Conservation (phyloP, 805 yeast genomes). For the Barnettozyma pratensis region DNA sequence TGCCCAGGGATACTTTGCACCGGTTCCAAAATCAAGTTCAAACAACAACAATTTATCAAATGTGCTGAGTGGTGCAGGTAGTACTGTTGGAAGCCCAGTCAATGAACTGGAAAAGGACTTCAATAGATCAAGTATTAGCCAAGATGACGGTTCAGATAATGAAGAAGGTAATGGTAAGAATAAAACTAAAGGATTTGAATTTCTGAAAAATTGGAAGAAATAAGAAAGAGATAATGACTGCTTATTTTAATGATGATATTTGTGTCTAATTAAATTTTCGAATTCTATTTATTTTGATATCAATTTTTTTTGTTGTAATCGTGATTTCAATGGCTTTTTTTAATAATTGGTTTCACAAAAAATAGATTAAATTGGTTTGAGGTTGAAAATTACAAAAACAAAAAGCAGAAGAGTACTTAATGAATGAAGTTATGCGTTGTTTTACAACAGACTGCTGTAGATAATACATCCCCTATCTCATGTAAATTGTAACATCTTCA, state of each 20-base stretch:
- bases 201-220: conserved; percentile 24
- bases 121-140: conserved; percentile 10
- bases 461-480: too few species aligned
- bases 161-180: conserved; percentile 2
- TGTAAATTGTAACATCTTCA: neutral
- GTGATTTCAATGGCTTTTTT: too few species aligned
- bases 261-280: neutral
- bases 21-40: conserved; percentile 13
- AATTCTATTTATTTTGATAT: neutral
- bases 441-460: neutral
- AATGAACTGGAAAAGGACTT: conserved; percentile 19
- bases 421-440: neutral
- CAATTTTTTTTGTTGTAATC: neutral
- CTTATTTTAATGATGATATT: neutral
- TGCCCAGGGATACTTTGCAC: conserved; percentile 33
- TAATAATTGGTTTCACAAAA: too few species aligned
- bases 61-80: conserved; percentile 3
- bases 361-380: too few species aligned
- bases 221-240: neutral
- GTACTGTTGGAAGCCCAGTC: conserved; percentile 4
- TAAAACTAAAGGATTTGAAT: conserved; percentile 1
- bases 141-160: conserved; percentile 3
- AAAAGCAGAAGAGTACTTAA: neutral
- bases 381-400: neutral
- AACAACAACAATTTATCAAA: conserved; percentile 4